Base-by-base conservation (phyloP, 2,329 filamentous ascomycete species). In the Venturia oleaginea region DNA sequence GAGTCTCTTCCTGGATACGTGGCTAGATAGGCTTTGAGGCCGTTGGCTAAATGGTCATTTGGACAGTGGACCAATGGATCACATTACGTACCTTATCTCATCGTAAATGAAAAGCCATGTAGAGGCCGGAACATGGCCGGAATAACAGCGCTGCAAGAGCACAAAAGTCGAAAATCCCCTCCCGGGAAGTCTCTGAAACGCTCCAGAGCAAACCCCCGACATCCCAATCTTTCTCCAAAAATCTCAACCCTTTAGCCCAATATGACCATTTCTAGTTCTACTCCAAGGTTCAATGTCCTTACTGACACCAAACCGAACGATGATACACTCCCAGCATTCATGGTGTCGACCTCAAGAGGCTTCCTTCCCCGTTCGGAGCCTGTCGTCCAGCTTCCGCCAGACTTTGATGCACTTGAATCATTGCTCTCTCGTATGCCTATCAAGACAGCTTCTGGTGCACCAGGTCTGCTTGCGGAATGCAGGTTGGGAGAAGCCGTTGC, bases 371-470 rank as follows among this genome's bases (percentile, higher is more conserved):
- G 89, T 17, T 73, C 76, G 61, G 74, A 78, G 24, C 79, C 78
- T 59, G 67, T 78, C 34, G 70, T 75, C 60, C 74, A 80, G 11
- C 84, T 96, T 0, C 92, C 92, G 24, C 69, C 80, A 17, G 88
- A 88, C 73, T 97, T 96, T 72, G 82, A 85, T 42, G 77, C 84
- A 4, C 80, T 96, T 40, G 86, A 90, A 74, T 85, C 84, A 30
- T 81, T 96, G 67, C 82, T 93, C 38, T 81, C 86, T 66, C 85
- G 86, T 66, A 90, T 94, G 84, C 91, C 92, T 32, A 87, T 96
- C 74, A 85, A 85, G 77, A 94, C 84, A 61, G 76, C 83, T 10
- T 85, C 87, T 66, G 92, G 92, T 1, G 80, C 82, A 42, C 87
- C 91, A 0, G 92, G 92, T 24, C 83, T 96, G 7, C 83, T 97